Percentiles rank a stretch among this genome's conserved stretches.
phyloP scores from a whole-genome alignment of 257 asterid genomes.

The Fraxinus excelsior region DNA sequence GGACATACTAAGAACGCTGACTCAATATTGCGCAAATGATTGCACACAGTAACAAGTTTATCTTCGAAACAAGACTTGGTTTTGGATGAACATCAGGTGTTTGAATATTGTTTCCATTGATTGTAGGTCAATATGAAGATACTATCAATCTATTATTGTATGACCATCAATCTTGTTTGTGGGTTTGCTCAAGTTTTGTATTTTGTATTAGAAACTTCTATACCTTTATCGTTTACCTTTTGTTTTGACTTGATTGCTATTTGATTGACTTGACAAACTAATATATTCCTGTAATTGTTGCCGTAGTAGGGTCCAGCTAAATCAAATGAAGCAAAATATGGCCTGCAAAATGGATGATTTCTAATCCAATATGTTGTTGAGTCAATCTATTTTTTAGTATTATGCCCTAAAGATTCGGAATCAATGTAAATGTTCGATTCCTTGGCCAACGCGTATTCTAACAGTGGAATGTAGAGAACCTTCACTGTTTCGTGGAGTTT shows the following conservation, averaged over 20 bases:
- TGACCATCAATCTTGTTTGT: background rate
- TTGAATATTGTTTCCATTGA: background rate
- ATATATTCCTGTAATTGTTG: too few relatives aligned
- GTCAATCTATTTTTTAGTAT: background rate
- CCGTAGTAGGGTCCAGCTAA: background rate
- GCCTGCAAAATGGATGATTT: background rate
- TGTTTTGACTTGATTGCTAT: background rate
- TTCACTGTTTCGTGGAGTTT: background rate
- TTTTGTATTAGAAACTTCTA: background rate
- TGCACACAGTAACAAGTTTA: too few relatives aligned
- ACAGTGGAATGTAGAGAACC: background rate
- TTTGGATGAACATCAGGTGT: background rate
- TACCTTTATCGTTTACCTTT: background rate
- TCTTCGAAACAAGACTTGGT: too few relatives aligned
- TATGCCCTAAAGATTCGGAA: background rate
- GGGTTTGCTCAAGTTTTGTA: background rate
- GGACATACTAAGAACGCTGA: too few relatives aligned
- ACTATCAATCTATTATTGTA: background rate
- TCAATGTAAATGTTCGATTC: background rate
- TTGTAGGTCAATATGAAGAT: background rate
- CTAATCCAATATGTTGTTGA: background rate
- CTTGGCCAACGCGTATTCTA: background rate
- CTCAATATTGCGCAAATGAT: too few relatives aligned
- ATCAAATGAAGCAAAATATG: background rate
- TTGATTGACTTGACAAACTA: background rate